Percentiles rank a stretch among this genome's conserved stretches.
Evolutionary conservation across 371 early-diverging fungal species (phyloP).

Genomic region (Saksenaea vasiformis): DNA sequence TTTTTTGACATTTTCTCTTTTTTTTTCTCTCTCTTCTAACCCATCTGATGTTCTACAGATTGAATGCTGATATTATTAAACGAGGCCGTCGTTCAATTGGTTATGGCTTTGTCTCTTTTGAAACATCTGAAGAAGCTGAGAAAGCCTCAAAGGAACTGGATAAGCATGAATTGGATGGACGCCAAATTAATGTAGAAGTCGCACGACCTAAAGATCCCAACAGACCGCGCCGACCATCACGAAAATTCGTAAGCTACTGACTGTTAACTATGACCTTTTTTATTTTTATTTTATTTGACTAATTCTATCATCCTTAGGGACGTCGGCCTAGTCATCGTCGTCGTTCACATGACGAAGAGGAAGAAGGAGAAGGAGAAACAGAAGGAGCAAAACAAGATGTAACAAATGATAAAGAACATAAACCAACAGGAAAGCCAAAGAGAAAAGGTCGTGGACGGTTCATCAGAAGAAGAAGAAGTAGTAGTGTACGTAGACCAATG

Average conservation of each 20-base stretch:
- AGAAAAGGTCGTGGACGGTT: constrained; percentile 10
- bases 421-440: constrained; percentile 3
- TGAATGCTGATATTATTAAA: constrained; percentile 74
- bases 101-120: constrained; percentile 92
- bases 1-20: constrained; percentile 13
- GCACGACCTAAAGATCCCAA: constrained; percentile 59
- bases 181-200: constrained; percentile 85
- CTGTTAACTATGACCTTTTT: too few species aligned
- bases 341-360: constrained; percentile 3
- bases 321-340: constrained; percentile 5
- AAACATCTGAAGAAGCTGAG: constrained; percentile 69
- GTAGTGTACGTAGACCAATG: constrained; percentile 3
- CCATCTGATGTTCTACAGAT: constrained; percentile 11
- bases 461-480: constrained; percentile 14
- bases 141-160: constrained; percentile 72
- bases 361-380: constrained; percentile 8
- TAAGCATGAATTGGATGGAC: constrained; percentile 76
- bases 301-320: too few species aligned
- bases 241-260: not conserved
- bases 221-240: constrained; percentile 7
- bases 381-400: not conserved
- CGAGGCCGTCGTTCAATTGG: constrained; percentile 80
- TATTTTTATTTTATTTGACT: not conserved
- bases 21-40: too few species aligned
- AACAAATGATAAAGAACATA: constrained; percentile 12